These are phyloP conservation scores for Wallacemonas sp. DNA, from an alignment of 208 protist genomes.

Conservation along the genomic window DNA sequence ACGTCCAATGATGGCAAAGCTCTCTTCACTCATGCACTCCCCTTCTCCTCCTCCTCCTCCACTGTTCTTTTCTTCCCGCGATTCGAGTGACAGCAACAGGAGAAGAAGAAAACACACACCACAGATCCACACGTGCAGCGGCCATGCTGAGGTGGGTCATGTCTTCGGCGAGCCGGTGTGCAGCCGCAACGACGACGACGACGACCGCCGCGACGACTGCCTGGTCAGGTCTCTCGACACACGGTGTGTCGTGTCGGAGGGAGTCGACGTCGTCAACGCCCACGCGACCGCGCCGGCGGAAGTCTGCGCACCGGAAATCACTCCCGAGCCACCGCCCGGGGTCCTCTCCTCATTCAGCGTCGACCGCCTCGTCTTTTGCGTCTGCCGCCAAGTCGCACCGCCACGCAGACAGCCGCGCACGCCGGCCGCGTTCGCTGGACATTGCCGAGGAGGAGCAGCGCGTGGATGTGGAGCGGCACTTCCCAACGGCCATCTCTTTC, in stretches of 20 bases:
- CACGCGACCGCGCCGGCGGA: not conserved
- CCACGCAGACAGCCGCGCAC: too few species aligned
- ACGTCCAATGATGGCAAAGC: too few species aligned
- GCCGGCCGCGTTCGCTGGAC: constrained; percentile 56
- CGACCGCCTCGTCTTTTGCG: not conserved
- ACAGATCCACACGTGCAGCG: not conserved
- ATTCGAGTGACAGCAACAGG: too few species aligned
- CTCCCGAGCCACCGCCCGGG: not conserved
- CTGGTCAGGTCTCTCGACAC: too few species aligned
- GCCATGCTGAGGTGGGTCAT: not conserved
- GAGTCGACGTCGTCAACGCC: too few species aligned
- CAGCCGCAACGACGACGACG: not conserved
- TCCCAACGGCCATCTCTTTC: constrained; percentile 68
- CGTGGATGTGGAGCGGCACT: constrained; percentile 74
- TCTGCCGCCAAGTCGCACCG: not conserved
- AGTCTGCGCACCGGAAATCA: not conserved
- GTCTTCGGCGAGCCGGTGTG: not conserved
- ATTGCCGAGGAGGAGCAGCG: constrained; percentile 32
- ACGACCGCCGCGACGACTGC: not conserved
- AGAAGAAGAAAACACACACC: not conserved
- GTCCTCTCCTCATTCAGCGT: not conserved
- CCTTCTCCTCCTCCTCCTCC: too few species aligned
- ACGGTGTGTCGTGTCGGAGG: too few species aligned
- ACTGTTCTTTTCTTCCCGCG: too few species aligned
- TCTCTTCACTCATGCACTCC: too few species aligned